phyloP scores from a whole-genome alignment of 805 yeast genomes.

The Schizosaccharomyces lindneri region DNA sequence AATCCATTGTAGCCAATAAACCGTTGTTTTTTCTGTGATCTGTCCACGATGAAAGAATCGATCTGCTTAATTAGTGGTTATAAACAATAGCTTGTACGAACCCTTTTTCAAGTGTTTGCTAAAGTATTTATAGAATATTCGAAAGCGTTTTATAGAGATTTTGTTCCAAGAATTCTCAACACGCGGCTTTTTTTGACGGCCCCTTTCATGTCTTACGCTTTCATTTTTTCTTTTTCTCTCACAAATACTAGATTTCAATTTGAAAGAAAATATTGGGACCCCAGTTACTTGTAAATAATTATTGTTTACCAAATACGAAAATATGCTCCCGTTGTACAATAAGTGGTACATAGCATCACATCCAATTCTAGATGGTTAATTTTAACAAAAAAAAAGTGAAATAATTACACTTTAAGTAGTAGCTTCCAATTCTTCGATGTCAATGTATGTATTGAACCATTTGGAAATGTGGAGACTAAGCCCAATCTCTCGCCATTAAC shows the following conservation, averaged over 20 bases:
- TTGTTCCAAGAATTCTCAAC: not conserved
- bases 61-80: not conserved
- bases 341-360: not conserved
- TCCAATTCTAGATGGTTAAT: not conserved
- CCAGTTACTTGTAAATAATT: not conserved
- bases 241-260: too few relatives aligned
- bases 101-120: not conserved
- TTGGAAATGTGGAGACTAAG: not conserved
- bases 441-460: not conserved
- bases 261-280: not conserved
- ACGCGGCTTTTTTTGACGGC: not conserved
- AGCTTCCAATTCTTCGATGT: not conserved
- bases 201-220: not conserved
- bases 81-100: not conserved
- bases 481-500: not conserved
- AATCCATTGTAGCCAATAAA: not conserved
- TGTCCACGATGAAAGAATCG: not conserved
- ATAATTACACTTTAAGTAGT: not conserved
- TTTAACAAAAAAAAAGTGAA: not conserved
- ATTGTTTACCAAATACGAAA: not conserved
- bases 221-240: too few relatives aligned
- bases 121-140: not conserved
- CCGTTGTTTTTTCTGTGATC: not conserved
- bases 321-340: not conserved
- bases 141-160: not conserved